phyloP scores from a whole-genome alignment of 2,329 filamentous ascomycete species.

The Cadophora sp. region DNA sequence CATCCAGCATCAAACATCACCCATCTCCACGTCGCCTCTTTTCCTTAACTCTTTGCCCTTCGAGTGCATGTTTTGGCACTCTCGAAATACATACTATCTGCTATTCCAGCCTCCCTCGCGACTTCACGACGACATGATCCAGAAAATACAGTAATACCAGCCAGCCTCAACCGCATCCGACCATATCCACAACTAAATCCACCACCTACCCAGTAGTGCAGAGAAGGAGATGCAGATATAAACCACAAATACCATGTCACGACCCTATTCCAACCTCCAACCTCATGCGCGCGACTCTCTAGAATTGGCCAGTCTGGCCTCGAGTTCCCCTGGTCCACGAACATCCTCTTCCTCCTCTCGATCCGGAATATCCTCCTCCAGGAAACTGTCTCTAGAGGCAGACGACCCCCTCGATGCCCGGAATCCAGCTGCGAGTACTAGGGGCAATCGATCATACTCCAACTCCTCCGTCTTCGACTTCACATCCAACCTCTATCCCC shows the following conservation, averaged over 20 bases:
- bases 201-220: slow-evolving; percentile 10
- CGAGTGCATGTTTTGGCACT: slow-evolving; percentile 4
- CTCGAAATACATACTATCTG: neutral
- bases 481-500: slow-evolving; percentile 87
- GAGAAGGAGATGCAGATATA: slow-evolving; percentile 30
- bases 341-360: slow-evolving; percentile 71
- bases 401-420: slow-evolving; percentile 78
- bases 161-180: slow-evolving; percentile 5
- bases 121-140: slow-evolving; percentile 22
- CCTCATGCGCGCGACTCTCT: slow-evolving; percentile 78
- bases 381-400: slow-evolving; percentile 85
- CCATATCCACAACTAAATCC: neutral
- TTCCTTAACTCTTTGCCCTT: slow-evolving; percentile 9
- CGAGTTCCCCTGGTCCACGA: slow-evolving; percentile 71
- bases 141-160: slow-evolving; percentile 11
- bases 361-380: slow-evolving; percentile 91
- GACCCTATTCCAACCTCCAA: slow-evolving; percentile 41
- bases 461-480: slow-evolving; percentile 96
- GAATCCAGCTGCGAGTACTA: slow-evolving; percentile 55
- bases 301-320: slow-evolving; percentile 93
- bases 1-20: neutral
- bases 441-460: slow-evolving; percentile 76
- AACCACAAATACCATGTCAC: slow-evolving; percentile 41
- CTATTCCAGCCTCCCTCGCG: neutral
- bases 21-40: neutral